Percentiles rank a stretch among this genome's conserved stretches.
These are phyloP conservation scores for Sporothrix dimorphospora DNA, from an alignment of 2,329 filamentous ascomycete species.

Conservation along the genomic window DNA sequence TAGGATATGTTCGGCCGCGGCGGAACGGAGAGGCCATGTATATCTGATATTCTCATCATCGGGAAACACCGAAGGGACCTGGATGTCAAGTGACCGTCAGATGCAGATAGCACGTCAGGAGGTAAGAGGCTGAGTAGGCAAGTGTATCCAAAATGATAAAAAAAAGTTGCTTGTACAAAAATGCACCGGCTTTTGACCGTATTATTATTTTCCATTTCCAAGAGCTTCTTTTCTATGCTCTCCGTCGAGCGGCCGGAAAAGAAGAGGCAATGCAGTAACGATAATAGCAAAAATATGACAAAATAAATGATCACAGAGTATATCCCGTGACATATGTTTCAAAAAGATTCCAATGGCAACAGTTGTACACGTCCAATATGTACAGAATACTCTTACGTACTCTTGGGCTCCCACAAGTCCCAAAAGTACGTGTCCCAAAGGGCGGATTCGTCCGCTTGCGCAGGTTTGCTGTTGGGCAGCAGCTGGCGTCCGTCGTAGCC, in stretches of 20 bases:
- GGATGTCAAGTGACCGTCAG: neutral
- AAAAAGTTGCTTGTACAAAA: neutral
- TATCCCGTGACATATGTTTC: neutral
- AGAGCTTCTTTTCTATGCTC: constrained; percentile 11
- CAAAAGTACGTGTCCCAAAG: constrained; percentile 27
- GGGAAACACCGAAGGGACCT: neutral
- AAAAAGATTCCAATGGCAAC: neutral
- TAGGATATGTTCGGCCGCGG: neutral
- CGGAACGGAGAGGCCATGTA: neutral
- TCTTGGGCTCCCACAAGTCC: constrained; percentile 23
- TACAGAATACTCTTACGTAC: neutral
- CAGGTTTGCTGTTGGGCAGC: neutral
- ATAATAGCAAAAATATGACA: neutral
- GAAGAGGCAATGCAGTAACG: neutral
- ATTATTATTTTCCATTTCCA: neutral
- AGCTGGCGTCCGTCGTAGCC: constrained; percentile 27
- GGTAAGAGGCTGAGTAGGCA: neutral
- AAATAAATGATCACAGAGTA: neutral
- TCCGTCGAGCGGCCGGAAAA: neutral
- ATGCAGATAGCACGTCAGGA: neutral
- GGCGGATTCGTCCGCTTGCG: constrained; percentile 11
- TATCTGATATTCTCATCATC: constrained; percentile 20
- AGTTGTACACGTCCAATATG: neutral
- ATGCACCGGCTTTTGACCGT: constrained; percentile 11
- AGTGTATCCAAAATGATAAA: neutral